A percentile compares a stretch with the other conserved stretches of the same genome.
Evolutionary conservation across 2,329 filamentous ascomycete species (phyloP).

Genomic region (Samsoniella hepiali): DNA sequence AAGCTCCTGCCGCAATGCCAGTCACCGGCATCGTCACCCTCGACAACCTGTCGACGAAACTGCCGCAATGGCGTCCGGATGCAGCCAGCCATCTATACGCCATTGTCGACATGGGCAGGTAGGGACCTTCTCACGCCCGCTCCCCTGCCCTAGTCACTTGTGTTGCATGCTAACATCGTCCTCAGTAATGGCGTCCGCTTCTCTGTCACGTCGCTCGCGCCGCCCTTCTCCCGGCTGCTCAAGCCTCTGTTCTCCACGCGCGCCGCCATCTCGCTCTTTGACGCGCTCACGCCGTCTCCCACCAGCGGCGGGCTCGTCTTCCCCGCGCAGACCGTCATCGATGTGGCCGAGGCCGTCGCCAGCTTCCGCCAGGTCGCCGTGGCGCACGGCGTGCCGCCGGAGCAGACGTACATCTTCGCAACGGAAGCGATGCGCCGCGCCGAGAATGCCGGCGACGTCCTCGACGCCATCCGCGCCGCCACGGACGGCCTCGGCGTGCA

Average conservation of each 20-base stretch:
- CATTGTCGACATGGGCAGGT: constrained; percentile 61
- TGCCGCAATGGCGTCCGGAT: constrained; percentile 47
- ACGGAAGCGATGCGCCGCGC: constrained; percentile 87
- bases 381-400: constrained; percentile 62
- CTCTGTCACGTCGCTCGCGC: constrained; percentile 78
- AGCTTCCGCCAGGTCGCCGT: constrained; percentile 70
- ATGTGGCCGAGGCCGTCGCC: constrained; percentile 64
- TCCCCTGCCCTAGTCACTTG: constrained; percentile 1
- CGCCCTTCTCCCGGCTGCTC: constrained; percentile 67
- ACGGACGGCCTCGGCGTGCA: constrained; percentile 65
- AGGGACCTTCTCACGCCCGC: constrained; percentile 17
- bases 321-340: constrained; percentile 53
- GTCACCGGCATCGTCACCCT: constrained; percentile 47
- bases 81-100: constrained; percentile 51
- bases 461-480: constrained; percentile 57
- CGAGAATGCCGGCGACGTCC: constrained; percentile 67
- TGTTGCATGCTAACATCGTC: constrained; percentile 10
- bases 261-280: constrained; percentile 80
- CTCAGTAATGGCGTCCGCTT: constrained; percentile 87
- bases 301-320: constrained; percentile 39
- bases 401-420: constrained; percentile 71
- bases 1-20: constrained; percentile 26
- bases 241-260: constrained; percentile 76
- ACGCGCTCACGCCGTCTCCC: constrained; percentile 61
- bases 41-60: constrained; percentile 47